Conservation (phyloP, 305 asterid species). For the Fraxinus paxiana region DNA sequence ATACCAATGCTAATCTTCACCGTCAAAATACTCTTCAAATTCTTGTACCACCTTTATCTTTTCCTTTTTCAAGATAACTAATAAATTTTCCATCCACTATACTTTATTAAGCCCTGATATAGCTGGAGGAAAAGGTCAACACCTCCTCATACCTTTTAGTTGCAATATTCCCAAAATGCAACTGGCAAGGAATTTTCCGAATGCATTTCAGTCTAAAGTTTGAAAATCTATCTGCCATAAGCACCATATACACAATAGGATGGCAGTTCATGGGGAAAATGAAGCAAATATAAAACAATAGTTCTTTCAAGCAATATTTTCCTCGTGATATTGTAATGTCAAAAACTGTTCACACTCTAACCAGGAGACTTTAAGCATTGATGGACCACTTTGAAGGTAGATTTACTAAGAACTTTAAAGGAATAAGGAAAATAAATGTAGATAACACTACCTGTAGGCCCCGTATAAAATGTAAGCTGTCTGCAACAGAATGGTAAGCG, state of each 20-base stretch:
- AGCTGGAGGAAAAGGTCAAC: background rate
- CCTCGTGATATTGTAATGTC: background rate
- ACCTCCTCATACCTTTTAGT: background rate
- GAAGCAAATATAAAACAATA: background rate
- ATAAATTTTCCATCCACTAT: background rate
- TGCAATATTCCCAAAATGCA: background rate
- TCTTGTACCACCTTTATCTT: background rate
- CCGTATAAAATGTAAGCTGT: conserved; percentile 81
- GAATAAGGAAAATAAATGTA: background rate
- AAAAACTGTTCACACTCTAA: background rate
- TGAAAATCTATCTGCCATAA: background rate
- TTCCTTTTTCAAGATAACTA: background rate
- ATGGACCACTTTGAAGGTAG: background rate
- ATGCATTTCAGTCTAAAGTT: background rate
- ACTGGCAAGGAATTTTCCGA: background rate
- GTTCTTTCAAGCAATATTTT: background rate
- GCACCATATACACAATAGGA: background rate
- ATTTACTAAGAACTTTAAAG: background rate
- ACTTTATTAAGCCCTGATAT: background rate
- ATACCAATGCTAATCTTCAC: background rate
- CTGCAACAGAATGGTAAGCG: conserved; percentile 37
- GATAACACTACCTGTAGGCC: conserved; percentile 67
- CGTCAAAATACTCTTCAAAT: background rate
- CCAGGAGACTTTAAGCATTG: background rate
- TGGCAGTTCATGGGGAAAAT: background rate